Percentiles rank a stretch among this genome's conserved stretches.
phyloP scores from a whole-genome alignment of 192 early-diverging fungal genomes.

The Backusella westeae region DNA sequence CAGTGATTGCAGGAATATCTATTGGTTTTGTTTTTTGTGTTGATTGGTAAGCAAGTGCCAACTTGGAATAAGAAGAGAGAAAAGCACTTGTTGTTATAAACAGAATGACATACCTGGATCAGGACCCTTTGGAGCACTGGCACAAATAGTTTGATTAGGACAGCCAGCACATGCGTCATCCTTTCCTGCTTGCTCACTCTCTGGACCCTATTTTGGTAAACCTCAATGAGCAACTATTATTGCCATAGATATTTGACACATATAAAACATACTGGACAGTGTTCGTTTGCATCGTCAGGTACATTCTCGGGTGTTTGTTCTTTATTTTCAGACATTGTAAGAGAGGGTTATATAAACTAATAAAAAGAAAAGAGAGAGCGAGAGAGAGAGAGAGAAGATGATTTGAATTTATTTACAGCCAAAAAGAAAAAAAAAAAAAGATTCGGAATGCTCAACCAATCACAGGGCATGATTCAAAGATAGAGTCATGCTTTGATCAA shows the following conservation, averaged over 20 bases:
- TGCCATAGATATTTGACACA: neutral
- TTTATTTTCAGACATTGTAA: neutral
- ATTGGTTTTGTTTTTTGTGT: neutral
- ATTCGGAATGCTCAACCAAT: neutral
- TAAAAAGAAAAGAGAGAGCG: neutral
- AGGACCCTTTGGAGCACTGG: slow-evolving; percentile 73
- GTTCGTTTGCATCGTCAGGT: slow-evolving; percentile 67
- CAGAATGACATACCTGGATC: slow-evolving; percentile 57
- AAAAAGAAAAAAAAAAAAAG: neutral
- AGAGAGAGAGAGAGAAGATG: neutral
- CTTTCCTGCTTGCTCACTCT: slow-evolving; percentile 68
- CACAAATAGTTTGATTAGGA: slow-evolving; percentile 77
- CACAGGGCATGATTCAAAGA: neutral
- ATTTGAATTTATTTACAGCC: neutral
- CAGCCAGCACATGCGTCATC: slow-evolving; percentile 78
- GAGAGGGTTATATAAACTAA: neutral
- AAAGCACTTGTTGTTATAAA: no score
- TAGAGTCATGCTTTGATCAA: slow-evolving; percentile 2
- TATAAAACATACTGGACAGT: slow-evolving; percentile 57
- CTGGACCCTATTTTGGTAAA: slow-evolving; percentile 51
- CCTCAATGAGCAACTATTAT: neutral
- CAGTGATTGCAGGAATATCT: slow-evolving; percentile 64
- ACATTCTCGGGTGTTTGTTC: slow-evolving; percentile 10
- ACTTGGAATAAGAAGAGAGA: no score
- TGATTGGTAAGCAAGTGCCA: neutral